Conservation (phyloP, 1,284 basidiomycete genomes). For the Rhodofomes roseus region DNA sequence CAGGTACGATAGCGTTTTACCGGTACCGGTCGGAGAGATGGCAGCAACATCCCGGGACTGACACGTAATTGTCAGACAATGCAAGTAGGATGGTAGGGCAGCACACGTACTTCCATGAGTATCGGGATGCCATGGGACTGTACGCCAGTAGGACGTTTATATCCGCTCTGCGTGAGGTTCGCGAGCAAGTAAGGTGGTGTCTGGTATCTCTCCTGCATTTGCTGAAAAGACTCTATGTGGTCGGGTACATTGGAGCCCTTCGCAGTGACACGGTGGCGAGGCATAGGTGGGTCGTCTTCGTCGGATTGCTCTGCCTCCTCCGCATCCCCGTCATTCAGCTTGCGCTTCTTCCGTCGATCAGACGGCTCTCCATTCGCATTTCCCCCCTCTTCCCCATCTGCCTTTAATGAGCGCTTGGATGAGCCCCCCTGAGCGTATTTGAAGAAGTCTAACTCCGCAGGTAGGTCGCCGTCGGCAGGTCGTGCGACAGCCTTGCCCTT, state of each 20-base stretch:
- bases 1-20: conserved; percentile 90
- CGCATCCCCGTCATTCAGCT: conserved; percentile 27
- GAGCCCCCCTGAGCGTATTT: conserved; percentile 66
- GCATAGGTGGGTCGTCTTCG: conserved; percentile 29
- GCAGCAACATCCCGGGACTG: conserved; percentile 81
- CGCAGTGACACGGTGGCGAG: conserved; percentile 58
- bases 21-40: conserved; percentile 92
- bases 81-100: background rate
- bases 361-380: conserved; percentile 17
- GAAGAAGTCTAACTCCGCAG: conserved; percentile 85
- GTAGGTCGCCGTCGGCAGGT: conserved; percentile 48
- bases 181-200: conserved; percentile 50
- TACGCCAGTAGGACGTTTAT: conserved; percentile 63
- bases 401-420: conserved; percentile 37
- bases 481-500: conserved; percentile 22
- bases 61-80: background rate
- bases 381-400: conserved; percentile 5
- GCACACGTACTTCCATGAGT: conserved; percentile 53
- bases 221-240: conserved; percentile 55
- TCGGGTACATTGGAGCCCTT: conserved; percentile 68
- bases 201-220: conserved; percentile 50
- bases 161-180: conserved; percentile 61
- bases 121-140: conserved; percentile 75
- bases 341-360: conserved; percentile 35
- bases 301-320: conserved; percentile 28